phyloP scores from a whole-genome alignment of 306 rosid species.

The Fragaria vesca region DNA sequence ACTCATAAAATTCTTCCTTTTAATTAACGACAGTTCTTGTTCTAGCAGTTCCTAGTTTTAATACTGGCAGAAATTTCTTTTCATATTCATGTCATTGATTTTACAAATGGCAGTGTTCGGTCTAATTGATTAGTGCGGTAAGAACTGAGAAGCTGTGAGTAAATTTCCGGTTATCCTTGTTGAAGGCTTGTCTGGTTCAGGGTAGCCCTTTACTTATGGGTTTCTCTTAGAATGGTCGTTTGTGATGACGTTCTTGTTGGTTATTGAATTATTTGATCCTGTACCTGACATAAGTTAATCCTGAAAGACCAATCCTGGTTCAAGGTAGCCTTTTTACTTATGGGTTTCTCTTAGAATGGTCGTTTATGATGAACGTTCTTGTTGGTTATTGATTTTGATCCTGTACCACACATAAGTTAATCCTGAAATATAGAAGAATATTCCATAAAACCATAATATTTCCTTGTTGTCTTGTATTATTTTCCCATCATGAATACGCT shows the following conservation, averaged over 20 bases:
- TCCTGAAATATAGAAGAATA: neutral
- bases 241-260: neutral
- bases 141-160: neutral
- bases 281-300: neutral
- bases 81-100: neutral
- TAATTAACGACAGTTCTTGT: neutral
- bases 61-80: neutral
- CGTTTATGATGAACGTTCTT: neutral
- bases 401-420: neutral
- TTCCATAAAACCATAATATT: neutral
- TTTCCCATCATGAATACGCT: neutral
- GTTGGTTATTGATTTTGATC: neutral
- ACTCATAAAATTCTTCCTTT: neutral
- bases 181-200: conserved; percentile 8
- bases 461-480: neutral
- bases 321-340: neutral
- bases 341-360: neutral
- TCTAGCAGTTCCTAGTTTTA: neutral
- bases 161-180: neutral
- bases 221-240: neutral
- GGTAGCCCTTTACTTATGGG: neutral
- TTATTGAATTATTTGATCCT: neutral
- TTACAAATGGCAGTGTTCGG: neutral
- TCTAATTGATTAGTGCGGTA: neutral
- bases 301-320: neutral